Conservation (phyloP, 1,139 yeast species). For the Kurtzmaniella quercitrusa region DNA sequence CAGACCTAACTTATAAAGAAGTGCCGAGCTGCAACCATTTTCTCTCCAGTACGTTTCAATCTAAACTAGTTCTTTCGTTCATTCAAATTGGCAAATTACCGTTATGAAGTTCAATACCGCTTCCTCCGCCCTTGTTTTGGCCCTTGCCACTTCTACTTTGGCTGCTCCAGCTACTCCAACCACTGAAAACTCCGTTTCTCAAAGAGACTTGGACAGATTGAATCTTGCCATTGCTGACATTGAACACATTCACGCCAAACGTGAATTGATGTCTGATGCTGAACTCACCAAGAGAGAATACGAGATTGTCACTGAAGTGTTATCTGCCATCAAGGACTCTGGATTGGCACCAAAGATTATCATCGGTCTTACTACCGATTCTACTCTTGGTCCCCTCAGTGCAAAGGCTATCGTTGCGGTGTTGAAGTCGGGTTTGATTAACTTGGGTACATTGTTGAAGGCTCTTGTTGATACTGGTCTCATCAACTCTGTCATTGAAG, state of each 20-base stretch:
- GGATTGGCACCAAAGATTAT: slow-evolving; percentile 36
- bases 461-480: slow-evolving; percentile 44
- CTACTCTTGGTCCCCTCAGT: slow-evolving; percentile 27
- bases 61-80: not conserved
- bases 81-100: not conserved
- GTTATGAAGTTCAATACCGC: slow-evolving; percentile 27
- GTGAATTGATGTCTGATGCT: slow-evolving; percentile 20
- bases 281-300: slow-evolving; percentile 30
- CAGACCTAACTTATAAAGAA: not conserved
- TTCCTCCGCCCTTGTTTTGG: slow-evolving; percentile 30
- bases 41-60: not conserved
- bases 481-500: slow-evolving; percentile 34
- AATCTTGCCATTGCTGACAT: slow-evolving; percentile 26
- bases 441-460: slow-evolving; percentile 35
- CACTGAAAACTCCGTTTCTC: slow-evolving; percentile 17
- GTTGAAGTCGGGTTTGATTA: slow-evolving; percentile 31
- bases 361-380: slow-evolving; percentile 29
- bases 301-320: slow-evolving; percentile 41
- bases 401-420: slow-evolving; percentile 25
- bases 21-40: not conserved
- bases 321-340: slow-evolving; percentile 35
- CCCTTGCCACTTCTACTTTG: slow-evolving; percentile 24
- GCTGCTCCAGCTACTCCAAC: slow-evolving; percentile 32
- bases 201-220: slow-evolving; percentile 28
- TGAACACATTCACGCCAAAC: slow-evolving; percentile 26